Conservation (phyloP, 495 filamentous ascomycete genomes). For the Tuber calosporum region DNA sequence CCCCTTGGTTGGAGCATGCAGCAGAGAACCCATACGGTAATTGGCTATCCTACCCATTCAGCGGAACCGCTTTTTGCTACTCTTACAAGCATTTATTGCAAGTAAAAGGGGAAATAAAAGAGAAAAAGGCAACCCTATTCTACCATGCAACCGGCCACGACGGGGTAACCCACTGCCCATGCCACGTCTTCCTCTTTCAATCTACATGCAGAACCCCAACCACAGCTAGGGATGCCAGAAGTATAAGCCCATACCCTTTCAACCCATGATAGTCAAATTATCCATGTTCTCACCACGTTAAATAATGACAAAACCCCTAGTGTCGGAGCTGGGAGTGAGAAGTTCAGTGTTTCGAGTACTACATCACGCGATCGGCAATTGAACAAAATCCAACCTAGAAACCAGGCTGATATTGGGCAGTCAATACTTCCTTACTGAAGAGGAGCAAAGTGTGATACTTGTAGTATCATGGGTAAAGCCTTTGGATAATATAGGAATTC, state of each 20-base stretch:
- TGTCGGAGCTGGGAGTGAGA: background rate
- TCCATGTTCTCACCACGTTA: background rate
- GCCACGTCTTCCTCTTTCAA: background rate
- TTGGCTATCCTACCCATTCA: too few relatives aligned
- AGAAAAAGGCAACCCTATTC: too few relatives aligned
- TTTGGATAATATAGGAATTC: constrained; percentile 15
- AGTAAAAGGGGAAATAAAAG: too few relatives aligned
- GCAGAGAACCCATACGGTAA: too few relatives aligned
- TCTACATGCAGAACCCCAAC: background rate
- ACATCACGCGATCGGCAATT: background rate
- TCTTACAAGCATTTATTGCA: too few relatives aligned
- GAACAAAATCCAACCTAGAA: background rate
- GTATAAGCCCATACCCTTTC: background rate
- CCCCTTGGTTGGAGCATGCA: too few relatives aligned
- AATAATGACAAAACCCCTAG: background rate
- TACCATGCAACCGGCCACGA: too few relatives aligned
- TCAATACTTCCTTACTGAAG: constrained; percentile 4
- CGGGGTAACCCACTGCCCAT: background rate
- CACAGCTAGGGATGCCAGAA: background rate
- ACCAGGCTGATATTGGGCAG: constrained; percentile 1
- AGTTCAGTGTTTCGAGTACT: background rate
- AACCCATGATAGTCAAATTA: background rate
- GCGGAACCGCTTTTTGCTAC: too few relatives aligned
- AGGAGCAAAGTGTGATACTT: constrained; percentile 9
- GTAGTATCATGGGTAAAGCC: constrained; percentile 4